Base-by-base conservation (phyloP, 257 asterid species). In the Solanum infundibuliforme region DNA sequence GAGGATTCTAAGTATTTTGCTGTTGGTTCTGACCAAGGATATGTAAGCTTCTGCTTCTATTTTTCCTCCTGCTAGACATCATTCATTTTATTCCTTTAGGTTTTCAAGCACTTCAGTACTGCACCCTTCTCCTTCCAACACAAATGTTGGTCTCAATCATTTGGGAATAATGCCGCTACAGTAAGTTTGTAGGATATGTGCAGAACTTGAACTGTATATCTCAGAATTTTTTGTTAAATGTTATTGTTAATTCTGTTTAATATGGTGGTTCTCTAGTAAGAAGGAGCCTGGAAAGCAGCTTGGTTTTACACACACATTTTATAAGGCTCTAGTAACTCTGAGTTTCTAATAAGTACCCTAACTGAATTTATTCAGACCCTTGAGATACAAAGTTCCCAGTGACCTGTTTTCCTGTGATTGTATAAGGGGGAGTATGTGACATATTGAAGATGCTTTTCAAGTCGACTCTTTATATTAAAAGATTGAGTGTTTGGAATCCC, bases 1-100 rank as follows among this genome's bases (percentile, higher is more conserved):
- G 95, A 91, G 84, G 90, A 93, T 88, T 88, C 91, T 3, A 95
- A 95, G 87, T 94, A 94, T 69, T 89, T 96, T 87, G 98, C 96
- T 27, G 91, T 97, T 89, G 99, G 99, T 58, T 90, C 99, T 76
- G 98, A 97, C 87, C 97, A 95, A 94, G 99, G 99, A 93, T 93
- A 93, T 81, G 99, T 97, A 91, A 90, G 96, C 52, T 89, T 88
- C 34, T 29, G 35, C 90, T 86, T 75, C 31, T 13, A 69, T 18
- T 69, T 85, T 41, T 31, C n/a, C 88, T 31, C 73, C 34, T 43
- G 79, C 52, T 73, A 46, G 25, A 20, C 58, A 12, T 21, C 73
- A 74, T 41, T 74, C 76, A 89, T 32, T 68, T 55, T 55, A 21
- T 21, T 60, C 35, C 34, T 52, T 31, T 41, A 84, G 79, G 82